Evolutionary conservation across 2,329 filamentous ascomycete species (phyloP), one percentile per base, ranked within the genome.

Genomic region (Epichloe aotearoae): DNA sequence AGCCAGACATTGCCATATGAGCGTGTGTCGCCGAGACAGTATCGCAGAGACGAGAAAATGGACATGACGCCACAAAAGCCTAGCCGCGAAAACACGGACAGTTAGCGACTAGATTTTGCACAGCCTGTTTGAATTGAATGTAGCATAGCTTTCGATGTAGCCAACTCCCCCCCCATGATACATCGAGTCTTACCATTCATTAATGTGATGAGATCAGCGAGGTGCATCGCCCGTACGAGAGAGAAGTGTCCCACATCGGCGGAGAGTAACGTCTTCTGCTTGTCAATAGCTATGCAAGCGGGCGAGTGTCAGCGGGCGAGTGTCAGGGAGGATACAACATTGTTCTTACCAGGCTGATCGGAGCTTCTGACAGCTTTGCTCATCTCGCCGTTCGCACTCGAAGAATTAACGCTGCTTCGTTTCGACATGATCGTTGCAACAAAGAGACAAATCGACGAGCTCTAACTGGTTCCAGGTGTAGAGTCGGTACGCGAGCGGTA

Each of bases 21-120:
- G 53, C 75, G 64, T 8, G 84, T 76, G 56, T 84, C 79, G 55
- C 83, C 83, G 55, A 95, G 78, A 68, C 86, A 93, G 76, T 97
- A 97, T 58, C 89, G 87, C 71, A 98, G 80, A 23, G 89, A 95
- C 44, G 89, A 90, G 71, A 97, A 90, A 64, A 98, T 80, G 64
- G 91, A 96, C 84, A 96, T 91, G 67, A 95, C 82, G 57, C 88
- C 88, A 69, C 88, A 93, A 68, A 89, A 86, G 57, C 87, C 86
- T 62, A 23, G 23, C n/a, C 17, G 7, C 19, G 33, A 33, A n/a
- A n/a, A 34, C 5, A 15, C 10, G 37, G 14, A n/a, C 6, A 15
- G 23, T 52, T 19, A 52, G 40, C 33, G 10, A 49, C 4, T 15
- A 15, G n/a, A 23, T 19, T 11, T 3, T 19, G 7, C 4, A 37